phyloP scores from a whole-genome alignment of 768 basidiomycete species.

The Brasilioporus rufonigricans region DNA sequence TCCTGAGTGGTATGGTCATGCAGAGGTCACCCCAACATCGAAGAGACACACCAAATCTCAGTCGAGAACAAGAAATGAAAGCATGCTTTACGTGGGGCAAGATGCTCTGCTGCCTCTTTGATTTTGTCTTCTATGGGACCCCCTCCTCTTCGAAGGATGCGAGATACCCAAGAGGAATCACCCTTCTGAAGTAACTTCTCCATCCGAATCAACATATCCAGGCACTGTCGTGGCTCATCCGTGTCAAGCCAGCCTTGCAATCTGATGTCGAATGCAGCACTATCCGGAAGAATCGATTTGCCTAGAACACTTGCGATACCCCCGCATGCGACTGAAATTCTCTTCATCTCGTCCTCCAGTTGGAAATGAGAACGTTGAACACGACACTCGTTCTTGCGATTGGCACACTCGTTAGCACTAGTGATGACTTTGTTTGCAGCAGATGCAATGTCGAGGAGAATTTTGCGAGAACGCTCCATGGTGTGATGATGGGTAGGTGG shows the following conservation, averaged over 20 bases:
- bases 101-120: neutral
- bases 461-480: neutral
- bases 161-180: neutral
- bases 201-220: neutral
- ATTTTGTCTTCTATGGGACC: neutral
- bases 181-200: neutral
- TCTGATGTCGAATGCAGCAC: neutral
- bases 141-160: neutral
- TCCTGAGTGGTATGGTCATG: neutral
- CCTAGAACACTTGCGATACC: neutral
- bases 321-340: neutral
- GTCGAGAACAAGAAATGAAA: neutral
- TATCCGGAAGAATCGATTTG: neutral
- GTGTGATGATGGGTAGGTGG: no score
- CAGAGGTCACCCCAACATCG: no score
- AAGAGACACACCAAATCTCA: conserved; percentile 2
- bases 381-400: neutral
- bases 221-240: neutral
- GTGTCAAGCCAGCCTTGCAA: neutral
- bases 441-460: neutral
- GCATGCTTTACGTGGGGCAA: neutral
- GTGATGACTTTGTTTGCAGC: neutral
- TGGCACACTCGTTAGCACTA: neutral
- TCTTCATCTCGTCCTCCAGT: neutral
- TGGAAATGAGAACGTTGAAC: neutral